phyloP scores from a whole-genome alignment of 805 yeast species.

The Blastobotrys americana region DNA sequence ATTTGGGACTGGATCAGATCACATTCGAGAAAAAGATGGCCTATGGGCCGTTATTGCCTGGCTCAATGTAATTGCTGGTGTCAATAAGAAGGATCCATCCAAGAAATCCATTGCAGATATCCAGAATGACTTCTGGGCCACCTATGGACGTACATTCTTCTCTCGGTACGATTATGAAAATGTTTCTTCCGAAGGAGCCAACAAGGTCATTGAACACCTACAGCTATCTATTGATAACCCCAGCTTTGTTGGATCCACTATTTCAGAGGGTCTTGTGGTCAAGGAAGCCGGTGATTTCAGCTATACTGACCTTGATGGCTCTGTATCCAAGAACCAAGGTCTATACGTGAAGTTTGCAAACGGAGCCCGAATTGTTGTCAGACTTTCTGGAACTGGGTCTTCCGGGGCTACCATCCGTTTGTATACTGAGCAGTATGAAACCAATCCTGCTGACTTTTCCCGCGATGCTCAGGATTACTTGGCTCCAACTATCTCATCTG shows the following conservation, averaged over 20 bases:
- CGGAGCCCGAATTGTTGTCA: conserved; percentile 79
- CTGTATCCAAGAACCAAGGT: conserved; percentile 83
- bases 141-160: conserved; percentile 94
- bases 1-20: conserved; percentile 97
- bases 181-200: conserved; percentile 69
- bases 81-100: conserved; percentile 51
- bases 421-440: conserved; percentile 77
- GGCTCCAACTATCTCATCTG: conserved; percentile 50
- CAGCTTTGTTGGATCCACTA: conserved; percentile 44
- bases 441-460: conserved; percentile 44
- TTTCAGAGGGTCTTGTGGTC: conserved; percentile 48
- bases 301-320: conserved; percentile 91
- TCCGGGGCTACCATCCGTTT: conserved; percentile 95
- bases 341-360: conserved; percentile 70
- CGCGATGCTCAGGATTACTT: conserved; percentile 62
- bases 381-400: conserved; percentile 96
- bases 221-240: conserved; percentile 34
- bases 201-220: conserved; percentile 52
- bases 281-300: conserved; percentile 79
- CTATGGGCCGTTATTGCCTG: conserved; percentile 97
- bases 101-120: conserved; percentile 68
- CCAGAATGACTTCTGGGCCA: conserved; percentile 80
- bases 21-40: conserved; percentile 96
- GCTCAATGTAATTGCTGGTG: conserved; percentile 90
- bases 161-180: conserved; percentile 93